A percentile compares a stretch with the other conserved stretches of the same genome.
phyloP scores from a whole-genome alignment of 116 monocot genomes.

The Zostera marina region DNA sequence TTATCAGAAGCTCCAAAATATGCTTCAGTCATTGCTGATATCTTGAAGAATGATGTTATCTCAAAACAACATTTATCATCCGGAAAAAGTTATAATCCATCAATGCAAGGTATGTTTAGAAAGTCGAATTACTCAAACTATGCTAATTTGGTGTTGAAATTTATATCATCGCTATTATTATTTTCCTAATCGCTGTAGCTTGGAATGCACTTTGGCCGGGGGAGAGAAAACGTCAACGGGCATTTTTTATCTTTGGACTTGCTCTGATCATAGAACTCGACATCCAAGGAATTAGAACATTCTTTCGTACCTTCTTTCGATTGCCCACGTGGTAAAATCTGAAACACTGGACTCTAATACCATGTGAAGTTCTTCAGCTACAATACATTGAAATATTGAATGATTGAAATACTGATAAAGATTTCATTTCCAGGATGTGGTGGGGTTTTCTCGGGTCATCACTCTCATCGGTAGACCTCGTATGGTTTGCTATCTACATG shows the following conservation, averaged over 20 bases:
- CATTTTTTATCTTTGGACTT: constrained; percentile 93
- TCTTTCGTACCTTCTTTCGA: constrained; percentile 80
- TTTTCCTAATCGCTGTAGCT: constrained; percentile 23
- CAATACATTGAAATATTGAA: not conserved
- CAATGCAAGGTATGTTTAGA: constrained; percentile 45
- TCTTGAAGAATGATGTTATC: constrained; percentile 29
- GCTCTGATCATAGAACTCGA: constrained; percentile 75
- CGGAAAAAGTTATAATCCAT: constrained; percentile 33
- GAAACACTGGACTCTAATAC: too few species aligned
- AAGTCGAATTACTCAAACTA: not conserved
- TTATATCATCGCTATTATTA: not conserved
- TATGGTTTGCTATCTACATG: constrained; percentile 89
- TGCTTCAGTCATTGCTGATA: constrained; percentile 70
- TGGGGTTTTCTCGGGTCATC: constrained; percentile 82
- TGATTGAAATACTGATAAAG: not conserved
- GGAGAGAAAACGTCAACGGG: constrained; percentile 88
- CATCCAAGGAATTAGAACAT: constrained; percentile 76
- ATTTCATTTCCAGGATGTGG: constrained; percentile 72
- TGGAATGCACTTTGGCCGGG: constrained; percentile 94
- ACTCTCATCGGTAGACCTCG: constrained; percentile 75
- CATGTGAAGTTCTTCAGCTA: not conserved
- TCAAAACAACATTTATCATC: constrained; percentile 11
- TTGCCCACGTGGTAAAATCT: constrained; percentile 61
- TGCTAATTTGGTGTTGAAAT: too few species aligned
- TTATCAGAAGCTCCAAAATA: constrained; percentile 91